phyloP scores from a whole-genome alignment of 2,329 filamentous ascomycete genomes.

The Aspergillus fumigatiaffinis region DNA sequence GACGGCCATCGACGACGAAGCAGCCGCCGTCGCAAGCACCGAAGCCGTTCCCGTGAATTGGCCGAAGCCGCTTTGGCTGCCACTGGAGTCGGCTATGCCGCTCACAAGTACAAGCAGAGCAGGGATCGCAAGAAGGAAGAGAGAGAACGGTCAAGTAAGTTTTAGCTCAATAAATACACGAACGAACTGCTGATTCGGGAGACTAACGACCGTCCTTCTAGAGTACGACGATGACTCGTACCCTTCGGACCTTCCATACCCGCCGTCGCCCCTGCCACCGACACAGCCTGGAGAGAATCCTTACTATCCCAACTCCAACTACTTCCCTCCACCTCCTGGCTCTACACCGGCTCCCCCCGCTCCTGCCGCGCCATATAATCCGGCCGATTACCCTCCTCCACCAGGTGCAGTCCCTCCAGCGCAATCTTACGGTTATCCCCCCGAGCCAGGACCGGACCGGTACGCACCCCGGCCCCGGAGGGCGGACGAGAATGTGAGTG shows the following conservation, averaged over 20 bases:
- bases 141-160: slow-evolving; percentile 47
- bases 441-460: slow-evolving; percentile 32
- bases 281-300: slow-evolving; percentile 30
- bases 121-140: slow-evolving; percentile 55
- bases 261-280: slow-evolving; percentile 31
- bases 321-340: slow-evolving; percentile 43
- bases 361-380: slow-evolving; percentile 31
- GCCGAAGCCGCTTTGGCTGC: slow-evolving; percentile 56
- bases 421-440: slow-evolving; percentile 37
- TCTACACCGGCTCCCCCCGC: slow-evolving; percentile 22
- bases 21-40: slow-evolving; percentile 32
- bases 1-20: slow-evolving; percentile 28
- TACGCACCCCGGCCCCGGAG: slow-evolving; percentile 38
- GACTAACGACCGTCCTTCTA: slow-evolving; percentile 21
- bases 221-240: slow-evolving; percentile 35
- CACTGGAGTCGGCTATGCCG: slow-evolving; percentile 54
- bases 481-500: slow-evolving; percentile 51
- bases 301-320: slow-evolving; percentile 39
- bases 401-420: slow-evolving; percentile 35
- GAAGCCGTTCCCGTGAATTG: slow-evolving; percentile 41
- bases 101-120: slow-evolving; percentile 54
- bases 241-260: slow-evolving; percentile 33
- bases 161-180: not conserved
- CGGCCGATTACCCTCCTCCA: slow-evolving; percentile 41
- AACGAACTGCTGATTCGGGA: slow-evolving; percentile 1